phyloP scores from a whole-genome alignment of 2,329 filamentous ascomycete genomes.

The Hymenoscyphus fraxineus region DNA sequence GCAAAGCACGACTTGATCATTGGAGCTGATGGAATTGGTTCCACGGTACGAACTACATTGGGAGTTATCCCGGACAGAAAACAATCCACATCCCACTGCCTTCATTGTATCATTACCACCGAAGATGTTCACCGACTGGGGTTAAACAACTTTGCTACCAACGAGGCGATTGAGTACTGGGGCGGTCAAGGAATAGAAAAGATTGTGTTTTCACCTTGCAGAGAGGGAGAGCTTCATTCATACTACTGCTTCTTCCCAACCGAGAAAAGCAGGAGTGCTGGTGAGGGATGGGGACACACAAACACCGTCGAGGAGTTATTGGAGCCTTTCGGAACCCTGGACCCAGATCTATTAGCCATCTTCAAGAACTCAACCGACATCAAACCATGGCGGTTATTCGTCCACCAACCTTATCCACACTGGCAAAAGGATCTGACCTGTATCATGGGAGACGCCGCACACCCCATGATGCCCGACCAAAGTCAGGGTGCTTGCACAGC shows the following conservation, averaged over 20 bases:
- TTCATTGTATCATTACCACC: constrained; percentile 36
- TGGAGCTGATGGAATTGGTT: constrained; percentile 54
- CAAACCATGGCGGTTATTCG: constrained; percentile 29
- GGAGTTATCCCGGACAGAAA: constrained; percentile 42
- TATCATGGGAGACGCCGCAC: constrained; percentile 61
- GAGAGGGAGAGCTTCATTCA: constrained; percentile 36
- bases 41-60: constrained; percentile 41
- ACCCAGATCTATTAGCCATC: constrained; percentile 35
- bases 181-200: constrained; percentile 40
- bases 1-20: constrained; percentile 39
- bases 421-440: constrained; percentile 48
- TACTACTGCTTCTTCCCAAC: constrained; percentile 40
- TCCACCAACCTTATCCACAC: constrained; percentile 57
- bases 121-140: constrained; percentile 26
- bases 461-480: constrained; percentile 68
- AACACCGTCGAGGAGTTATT: constrained; percentile 54
- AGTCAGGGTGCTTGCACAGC: constrained; percentile 52
- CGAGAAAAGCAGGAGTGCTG: constrained; percentile 24
- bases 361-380: constrained; percentile 32
- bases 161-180: constrained; percentile 33
- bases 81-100: constrained; percentile 38
- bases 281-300: constrained; percentile 29
- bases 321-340: constrained; percentile 56
- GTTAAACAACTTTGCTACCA: constrained; percentile 23
- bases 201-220: constrained; percentile 40